These are phyloP conservation scores for Cotoneaster glaucophyllus DNA, from an alignment of 306 rosid genomes.

Conservation along the genomic window DNA sequence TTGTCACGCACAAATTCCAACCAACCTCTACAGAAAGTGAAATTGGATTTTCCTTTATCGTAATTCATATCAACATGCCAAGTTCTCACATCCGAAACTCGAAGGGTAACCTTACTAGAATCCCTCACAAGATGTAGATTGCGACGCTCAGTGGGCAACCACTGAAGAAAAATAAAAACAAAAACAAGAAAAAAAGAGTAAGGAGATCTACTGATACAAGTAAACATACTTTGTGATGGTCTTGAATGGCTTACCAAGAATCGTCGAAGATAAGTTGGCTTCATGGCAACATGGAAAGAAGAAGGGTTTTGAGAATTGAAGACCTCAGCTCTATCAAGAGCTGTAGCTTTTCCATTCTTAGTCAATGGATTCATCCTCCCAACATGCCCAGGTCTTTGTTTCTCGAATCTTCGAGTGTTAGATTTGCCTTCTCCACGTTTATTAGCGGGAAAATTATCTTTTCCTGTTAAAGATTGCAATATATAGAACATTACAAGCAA, in stretches of 20 bases:
- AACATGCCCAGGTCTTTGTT: too few species aligned
- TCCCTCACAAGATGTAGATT: neutral
- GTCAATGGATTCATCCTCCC: too few species aligned
- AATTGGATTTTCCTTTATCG: neutral
- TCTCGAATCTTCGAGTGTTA: neutral
- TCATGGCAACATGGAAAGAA: neutral
- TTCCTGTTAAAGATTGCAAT: neutral
- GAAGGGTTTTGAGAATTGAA: neutral
- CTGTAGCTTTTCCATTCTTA: too few species aligned
- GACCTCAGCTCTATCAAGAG: neutral
- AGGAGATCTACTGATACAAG: too few species aligned
- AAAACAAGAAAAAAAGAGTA: too few species aligned
- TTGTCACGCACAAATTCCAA: slow-evolving; percentile 11
- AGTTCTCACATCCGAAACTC: neutral
- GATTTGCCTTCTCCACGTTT: neutral
- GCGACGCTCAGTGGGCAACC: neutral
- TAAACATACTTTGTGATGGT: too few species aligned
- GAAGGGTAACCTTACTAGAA: neutral
- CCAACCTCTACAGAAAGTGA: slow-evolving; percentile 24
- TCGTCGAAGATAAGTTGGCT: neutral
- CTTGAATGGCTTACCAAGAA: neutral
- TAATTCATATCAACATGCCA: neutral
- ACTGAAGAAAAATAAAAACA: neutral
- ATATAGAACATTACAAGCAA: neutral
- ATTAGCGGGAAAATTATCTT: neutral